Base-by-base conservation (phyloP, 306 rosid species). In the Phaseolus lunatus region DNA sequence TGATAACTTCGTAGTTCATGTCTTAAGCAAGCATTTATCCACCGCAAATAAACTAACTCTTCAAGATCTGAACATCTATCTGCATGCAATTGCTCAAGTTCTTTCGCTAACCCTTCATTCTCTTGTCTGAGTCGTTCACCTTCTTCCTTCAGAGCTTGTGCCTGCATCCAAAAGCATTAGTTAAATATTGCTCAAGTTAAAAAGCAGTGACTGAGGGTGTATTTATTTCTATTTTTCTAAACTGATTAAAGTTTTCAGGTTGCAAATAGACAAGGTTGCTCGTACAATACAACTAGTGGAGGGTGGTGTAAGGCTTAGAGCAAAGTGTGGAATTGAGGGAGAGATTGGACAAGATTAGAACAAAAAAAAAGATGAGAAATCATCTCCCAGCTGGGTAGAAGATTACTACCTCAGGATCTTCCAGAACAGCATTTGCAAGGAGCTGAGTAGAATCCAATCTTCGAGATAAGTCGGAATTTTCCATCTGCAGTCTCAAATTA, bases 11-110 rank as follows among this genome's bases (percentile, higher is more conserved):
- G 47, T 10, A 92, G 83, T 72, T 95, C 97, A 66, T 92, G 91
- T 19, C 97, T 81, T 70, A 95, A 86, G 84, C 99, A 95, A 61
- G 97, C 99, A 80, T 95, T 95, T 52, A 95, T 71, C 99, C 99
- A 95, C 67, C 91, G 81, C 41, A 95, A 85, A 59, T 95, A 95
- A 72, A 95, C 97, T 78, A 95, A 53, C 65, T 95, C 97, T 82
- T 95, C 99, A 44, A 86, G 56, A 78, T 95, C 97, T 22, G 88
- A 56, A 66, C 89, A 92, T 72, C 94, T 78, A 77, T 87, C 88
- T 8, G 86, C 76, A 79, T 86, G 80, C 7, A 89, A 88, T 73
- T 68, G 92, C 87, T 92, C 94, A 8, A 89, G 62, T 78, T 89
- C 90, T 84, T 85, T 84, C 18, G 12, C 15, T 68, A 95, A 73